phyloP scores from a whole-genome alignment of 2,329 filamentous ascomycete genomes.

The Chaetomium sp. region DNA sequence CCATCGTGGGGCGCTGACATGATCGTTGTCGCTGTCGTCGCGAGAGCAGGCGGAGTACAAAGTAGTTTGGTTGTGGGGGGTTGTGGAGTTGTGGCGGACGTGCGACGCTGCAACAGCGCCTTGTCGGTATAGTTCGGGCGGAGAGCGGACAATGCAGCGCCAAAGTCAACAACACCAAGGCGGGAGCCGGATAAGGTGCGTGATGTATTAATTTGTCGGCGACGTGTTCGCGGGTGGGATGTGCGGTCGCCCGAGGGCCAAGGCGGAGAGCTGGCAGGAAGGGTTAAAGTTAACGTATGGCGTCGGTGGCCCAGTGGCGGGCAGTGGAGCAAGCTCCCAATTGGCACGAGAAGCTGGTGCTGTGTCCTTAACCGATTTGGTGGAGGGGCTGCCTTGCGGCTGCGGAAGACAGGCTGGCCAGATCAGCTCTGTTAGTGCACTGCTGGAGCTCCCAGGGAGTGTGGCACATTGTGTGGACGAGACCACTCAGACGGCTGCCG shows the following conservation, averaged over 20 bases:
- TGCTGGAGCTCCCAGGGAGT: too few relatives aligned
- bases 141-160: slow-evolving; percentile 13
- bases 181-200: slow-evolving; percentile 1
- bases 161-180: slow-evolving; percentile 6
- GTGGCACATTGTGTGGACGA: neutral
- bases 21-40: slow-evolving; percentile 16
- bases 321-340: slow-evolving; percentile 13
- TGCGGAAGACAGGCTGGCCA: slow-evolving; percentile 22
- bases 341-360: slow-evolving; percentile 11
- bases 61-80: too few relatives aligned
- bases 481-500: neutral
- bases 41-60: too few relatives aligned
- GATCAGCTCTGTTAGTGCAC: slow-evolving; percentile 1
- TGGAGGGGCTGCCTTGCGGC: slow-evolving; percentile 12
- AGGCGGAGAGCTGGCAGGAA: slow-evolving; percentile 7
- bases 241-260: neutral
- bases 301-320: slow-evolving; percentile 10
- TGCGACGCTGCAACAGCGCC: slow-evolving; percentile 21
- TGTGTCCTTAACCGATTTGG: slow-evolving; percentile 8
- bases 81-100: slow-evolving; percentile 2
- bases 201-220: neutral
- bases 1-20: slow-evolving; percentile 54
- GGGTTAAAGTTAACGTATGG: neutral
- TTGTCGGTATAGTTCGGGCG: slow-evolving; percentile 11
- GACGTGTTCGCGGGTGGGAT: neutral